These are phyloP conservation scores for Nitzschia sp. DNA, from an alignment of 108 stramenopile species.

Conservation along the genomic window DNA sequence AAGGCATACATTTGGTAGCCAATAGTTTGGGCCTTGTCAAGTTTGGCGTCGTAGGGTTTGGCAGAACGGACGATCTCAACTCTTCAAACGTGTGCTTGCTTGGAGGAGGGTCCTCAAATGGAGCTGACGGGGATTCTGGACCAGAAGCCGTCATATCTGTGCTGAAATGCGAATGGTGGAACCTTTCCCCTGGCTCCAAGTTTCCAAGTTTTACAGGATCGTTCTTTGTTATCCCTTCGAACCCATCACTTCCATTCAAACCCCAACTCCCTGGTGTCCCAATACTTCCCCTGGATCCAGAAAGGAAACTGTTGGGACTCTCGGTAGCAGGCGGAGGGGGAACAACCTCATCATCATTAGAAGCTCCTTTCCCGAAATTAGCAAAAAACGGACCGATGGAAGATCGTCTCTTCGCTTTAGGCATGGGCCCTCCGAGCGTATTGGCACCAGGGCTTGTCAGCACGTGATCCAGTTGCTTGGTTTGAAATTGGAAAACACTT, in stretches of 20 bases:
- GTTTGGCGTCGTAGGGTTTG: background rate
- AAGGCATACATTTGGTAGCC: slow-evolving; percentile 1
- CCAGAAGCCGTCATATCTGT: too few relatives aligned
- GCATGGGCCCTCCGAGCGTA: background rate
- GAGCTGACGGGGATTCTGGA: background rate
- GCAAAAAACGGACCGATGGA: background rate
- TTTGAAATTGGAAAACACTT: background rate
- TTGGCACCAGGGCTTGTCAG: background rate
- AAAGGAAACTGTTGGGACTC: background rate
- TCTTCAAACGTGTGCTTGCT: background rate
- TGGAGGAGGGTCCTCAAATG: background rate
- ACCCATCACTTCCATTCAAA: too few relatives aligned
- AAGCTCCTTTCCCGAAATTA: background rate
- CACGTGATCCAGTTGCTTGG: background rate
- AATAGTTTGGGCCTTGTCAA: background rate
- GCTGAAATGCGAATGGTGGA: too few relatives aligned
- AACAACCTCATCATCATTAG: background rate
- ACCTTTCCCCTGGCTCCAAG: too few relatives aligned
- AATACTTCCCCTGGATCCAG: background rate
- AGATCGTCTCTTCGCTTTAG: background rate
- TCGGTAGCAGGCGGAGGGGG: background rate
- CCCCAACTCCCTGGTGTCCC: background rate
- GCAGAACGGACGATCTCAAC: background rate
- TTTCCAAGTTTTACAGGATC: background rate
- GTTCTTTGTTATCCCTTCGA: background rate